Evolutionary conservation across 495 filamentous ascomycete genomes (phyloP).

Genomic region (Xeromyces bisporus): DNA sequence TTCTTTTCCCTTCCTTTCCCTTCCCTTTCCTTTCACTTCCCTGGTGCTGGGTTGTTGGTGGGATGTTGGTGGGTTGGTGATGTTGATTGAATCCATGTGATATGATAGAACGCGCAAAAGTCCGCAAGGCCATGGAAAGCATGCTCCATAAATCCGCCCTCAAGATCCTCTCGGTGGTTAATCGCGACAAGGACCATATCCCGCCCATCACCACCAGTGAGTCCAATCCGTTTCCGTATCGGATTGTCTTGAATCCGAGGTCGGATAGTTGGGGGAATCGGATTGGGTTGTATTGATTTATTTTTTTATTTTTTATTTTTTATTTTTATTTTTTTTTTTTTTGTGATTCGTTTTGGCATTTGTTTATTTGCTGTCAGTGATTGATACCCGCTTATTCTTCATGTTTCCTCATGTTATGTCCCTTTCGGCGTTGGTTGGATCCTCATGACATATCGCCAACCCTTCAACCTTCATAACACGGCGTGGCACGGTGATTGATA

Average conservation of each 20-base stretch:
- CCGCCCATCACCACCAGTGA: conserved; percentile 91
- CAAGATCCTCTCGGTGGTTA: conserved; percentile 74
- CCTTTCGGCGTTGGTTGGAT: no score
- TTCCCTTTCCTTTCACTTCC: background rate
- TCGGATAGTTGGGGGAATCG: conserved; percentile 63
- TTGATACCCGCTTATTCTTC: no score
- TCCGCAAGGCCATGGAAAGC: conserved; percentile 71
- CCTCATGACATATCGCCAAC: no score
- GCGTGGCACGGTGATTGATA: no score
- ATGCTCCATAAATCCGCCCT: conserved; percentile 70
- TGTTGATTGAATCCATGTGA: no score
- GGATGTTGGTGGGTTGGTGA: background rate
- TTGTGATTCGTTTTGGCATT: no score
- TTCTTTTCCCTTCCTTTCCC: background rate
- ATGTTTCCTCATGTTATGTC: no score
- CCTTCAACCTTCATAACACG: no score
- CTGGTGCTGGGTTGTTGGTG: background rate
- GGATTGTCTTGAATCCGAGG: conserved; percentile 71
- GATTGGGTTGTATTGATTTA: conserved; percentile 64
- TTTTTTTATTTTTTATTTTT: no score
- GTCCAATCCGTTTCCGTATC: conserved; percentile 86
- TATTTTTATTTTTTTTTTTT: no score
- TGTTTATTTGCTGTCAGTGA: no score
- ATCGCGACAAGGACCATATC: conserved; percentile 86
- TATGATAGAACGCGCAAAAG: conserved; percentile 67